A percentile compares a stretch with the other conserved stretches of the same genome.
These are phyloP conservation scores for Myrmaecium sp. DNA, from an alignment of 2,329 filamentous ascomycete species.

Conservation along the genomic window DNA sequence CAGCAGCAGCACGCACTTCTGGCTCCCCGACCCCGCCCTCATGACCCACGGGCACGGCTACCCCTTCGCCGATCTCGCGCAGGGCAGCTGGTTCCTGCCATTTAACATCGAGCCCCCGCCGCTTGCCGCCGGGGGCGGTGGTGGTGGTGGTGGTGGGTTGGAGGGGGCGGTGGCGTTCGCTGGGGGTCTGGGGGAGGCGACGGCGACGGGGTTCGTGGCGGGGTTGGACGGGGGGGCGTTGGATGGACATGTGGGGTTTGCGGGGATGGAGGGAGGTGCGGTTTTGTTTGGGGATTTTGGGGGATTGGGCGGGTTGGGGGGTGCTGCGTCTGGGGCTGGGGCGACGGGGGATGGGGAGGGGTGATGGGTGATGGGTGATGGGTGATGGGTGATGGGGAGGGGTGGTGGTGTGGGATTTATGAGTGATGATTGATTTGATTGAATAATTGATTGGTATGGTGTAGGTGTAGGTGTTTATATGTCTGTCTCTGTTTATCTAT, in stretches of 20 bases:
- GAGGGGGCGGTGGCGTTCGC: conserved; percentile 2
- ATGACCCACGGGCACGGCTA: too few relatives aligned
- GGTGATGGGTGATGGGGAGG: background rate
- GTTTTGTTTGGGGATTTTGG: too few relatives aligned
- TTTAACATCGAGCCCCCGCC: conserved; percentile 71
- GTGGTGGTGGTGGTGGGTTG: conserved; percentile 5
- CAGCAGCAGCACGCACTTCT: conserved; percentile 8
- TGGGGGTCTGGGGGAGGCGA: background rate
- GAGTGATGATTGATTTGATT: background rate
- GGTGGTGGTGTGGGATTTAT: background rate
- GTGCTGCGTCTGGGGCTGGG: conserved; percentile 1
- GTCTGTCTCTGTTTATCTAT: too few relatives aligned
- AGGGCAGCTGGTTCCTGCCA: conserved; percentile 93
- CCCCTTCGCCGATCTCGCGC: too few relatives aligned
- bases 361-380: background rate
- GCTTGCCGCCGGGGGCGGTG: conserved; percentile 18
- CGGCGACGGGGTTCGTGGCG: background rate
- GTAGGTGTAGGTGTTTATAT: too few relatives aligned
- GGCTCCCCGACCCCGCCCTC: conserved; percentile 40
- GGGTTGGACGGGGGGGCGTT: background rate
- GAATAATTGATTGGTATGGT: background rate
- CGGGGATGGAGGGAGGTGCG: too few relatives aligned
- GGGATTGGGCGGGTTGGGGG: too few relatives aligned
- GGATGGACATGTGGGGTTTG: background rate
- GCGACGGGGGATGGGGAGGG: conserved; percentile 2